Conservation (phyloP, 2,329 filamentous ascomycete genomes). For the Cercospora sp. region DNA sequence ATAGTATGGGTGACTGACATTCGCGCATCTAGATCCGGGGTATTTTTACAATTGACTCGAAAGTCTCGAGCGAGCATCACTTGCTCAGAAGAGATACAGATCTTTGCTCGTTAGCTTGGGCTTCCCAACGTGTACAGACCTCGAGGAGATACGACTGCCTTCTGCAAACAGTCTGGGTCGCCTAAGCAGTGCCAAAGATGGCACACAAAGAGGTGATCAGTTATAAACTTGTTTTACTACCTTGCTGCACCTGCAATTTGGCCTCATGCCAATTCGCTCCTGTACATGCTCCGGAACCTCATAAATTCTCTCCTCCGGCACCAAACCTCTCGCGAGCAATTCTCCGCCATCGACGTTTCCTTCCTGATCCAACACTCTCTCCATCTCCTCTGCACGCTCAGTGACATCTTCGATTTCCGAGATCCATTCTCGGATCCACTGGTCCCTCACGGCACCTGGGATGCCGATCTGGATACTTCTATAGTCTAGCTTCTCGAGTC, state of each 20-base stretch:
- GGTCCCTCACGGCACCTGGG: not conserved
- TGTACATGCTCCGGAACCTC: not conserved
- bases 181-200: not conserved
- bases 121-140: not conserved
- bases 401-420: conserved; percentile 12
- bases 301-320: conserved; percentile 4
- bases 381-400: conserved; percentile 7
- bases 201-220: not conserved
- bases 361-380: conserved; percentile 9
- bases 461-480: conserved; percentile 18
- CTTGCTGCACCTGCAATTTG: not conserved
- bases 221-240: not conserved
- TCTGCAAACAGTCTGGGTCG: not conserved
- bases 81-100: not conserved
- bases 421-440: conserved; percentile 16
- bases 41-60: not conserved
- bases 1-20: not conserved
- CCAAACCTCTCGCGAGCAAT: not conserved
- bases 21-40: not conserved
- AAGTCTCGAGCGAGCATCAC: not conserved
- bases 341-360: not conserved
- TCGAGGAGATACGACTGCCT: not conserved
- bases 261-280: not conserved
- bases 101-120: not conserved
- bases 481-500: conserved; percentile 12